Evolutionary conservation across 2,329 filamentous ascomycete species (phyloP).

Genomic region (Venturia carpophila): DNA sequence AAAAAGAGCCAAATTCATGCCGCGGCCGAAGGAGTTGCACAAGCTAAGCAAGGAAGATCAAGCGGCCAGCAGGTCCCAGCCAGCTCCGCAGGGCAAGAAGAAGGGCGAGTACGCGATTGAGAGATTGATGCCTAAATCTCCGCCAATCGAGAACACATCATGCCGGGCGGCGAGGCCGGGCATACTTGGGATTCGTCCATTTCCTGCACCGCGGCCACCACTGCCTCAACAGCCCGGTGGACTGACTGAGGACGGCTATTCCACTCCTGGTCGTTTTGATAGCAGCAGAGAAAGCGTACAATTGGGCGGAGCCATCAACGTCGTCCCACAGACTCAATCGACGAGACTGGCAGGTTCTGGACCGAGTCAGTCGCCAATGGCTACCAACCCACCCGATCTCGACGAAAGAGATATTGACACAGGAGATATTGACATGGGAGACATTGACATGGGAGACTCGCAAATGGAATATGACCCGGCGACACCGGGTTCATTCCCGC

Average conservation of each 20-base stretch:
- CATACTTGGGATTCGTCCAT: neutral
- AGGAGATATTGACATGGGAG: no score
- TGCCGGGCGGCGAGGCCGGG: neutral
- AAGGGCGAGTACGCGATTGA: neutral
- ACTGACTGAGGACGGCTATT: no score
- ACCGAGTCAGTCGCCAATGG: no score
- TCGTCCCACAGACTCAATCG: no score
- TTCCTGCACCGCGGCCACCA: neutral
- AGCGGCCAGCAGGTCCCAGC: neutral
- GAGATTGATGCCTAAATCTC: neutral
- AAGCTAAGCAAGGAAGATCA: neutral
- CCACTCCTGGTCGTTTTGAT: no score
- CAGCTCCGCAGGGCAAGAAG: neutral
- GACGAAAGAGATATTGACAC: no score
- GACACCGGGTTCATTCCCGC: neutral
- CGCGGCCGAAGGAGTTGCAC: neutral
- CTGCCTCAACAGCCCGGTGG: neutral
- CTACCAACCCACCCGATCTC: no score
- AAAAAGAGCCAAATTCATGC: neutral
- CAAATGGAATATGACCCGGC: neutral
- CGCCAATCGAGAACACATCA: neutral
- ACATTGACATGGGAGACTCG: no score
- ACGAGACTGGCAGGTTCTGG: no score
- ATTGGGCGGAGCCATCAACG: no score
- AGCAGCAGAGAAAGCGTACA: no score